Evolutionary conservation across 2,329 filamentous ascomycete species (phyloP).

Genomic region (Chalaropsis thielavioides): DNA sequence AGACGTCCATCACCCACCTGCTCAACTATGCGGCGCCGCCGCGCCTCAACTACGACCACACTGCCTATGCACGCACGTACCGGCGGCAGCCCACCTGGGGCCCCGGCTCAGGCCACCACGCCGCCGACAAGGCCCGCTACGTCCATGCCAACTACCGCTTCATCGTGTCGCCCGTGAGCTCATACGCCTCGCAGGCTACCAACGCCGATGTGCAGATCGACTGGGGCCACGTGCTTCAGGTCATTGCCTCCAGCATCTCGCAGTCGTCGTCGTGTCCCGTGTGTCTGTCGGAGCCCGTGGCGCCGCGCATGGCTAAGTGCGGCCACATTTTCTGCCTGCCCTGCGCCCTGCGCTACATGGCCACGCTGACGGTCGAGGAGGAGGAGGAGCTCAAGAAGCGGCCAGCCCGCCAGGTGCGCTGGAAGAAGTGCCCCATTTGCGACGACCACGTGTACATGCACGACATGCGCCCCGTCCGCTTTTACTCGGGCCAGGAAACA

Average conservation of each 20-base stretch:
- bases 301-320: constrained; percentile 91
- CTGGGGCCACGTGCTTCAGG: constrained; percentile 81
- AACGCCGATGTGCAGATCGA: constrained; percentile 84
- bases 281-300: constrained; percentile 81
- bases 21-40: constrained; percentile 80
- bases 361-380: constrained; percentile 52
- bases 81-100: constrained; percentile 70
- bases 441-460: constrained; percentile 87
- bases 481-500: constrained; percentile 79
- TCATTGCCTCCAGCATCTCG: constrained; percentile 78
- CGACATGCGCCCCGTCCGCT: constrained; percentile 76
- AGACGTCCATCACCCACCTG: constrained; percentile 92
- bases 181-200: constrained; percentile 64
- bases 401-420: constrained; percentile 54
- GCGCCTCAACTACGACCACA: constrained; percentile 42
- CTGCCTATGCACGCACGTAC: constrained; percentile 39
- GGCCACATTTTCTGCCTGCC: constrained; percentile 94
- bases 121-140: constrained; percentile 76
- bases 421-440: constrained; percentile 94
- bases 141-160: constrained; percentile 97
- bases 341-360: constrained; percentile 87
- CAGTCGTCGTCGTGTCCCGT: constrained; percentile 86
- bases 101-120: constrained; percentile 75
- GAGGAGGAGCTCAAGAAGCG: constrained; percentile 45
- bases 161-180: constrained; percentile 68